These are phyloP conservation scores for Saccharomyces hybrid DNA, from an alignment of 1,139 yeast species.

Conservation along the genomic window DNA sequence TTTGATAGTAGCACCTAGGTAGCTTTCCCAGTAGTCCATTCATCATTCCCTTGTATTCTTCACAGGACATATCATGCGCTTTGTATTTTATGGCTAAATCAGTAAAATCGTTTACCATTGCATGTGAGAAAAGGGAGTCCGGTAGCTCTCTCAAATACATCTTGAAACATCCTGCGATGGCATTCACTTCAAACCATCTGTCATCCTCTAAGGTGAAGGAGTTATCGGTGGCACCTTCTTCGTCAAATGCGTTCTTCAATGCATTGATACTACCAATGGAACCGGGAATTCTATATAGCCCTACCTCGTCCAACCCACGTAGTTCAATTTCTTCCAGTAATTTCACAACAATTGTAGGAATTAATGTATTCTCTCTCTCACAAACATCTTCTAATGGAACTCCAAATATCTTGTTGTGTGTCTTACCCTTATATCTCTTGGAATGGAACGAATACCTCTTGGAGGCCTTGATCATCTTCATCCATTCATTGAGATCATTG, in stretches of 20 bases:
- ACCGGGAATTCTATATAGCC: conserved; percentile 86
- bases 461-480: conserved; percentile 38
- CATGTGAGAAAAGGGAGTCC: conserved; percentile 68
- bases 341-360: conserved; percentile 61
- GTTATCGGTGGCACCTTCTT: conserved; percentile 42
- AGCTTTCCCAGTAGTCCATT: conserved; percentile 39
- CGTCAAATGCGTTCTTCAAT: conserved; percentile 67
- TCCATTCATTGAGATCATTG: conserved; percentile 72
- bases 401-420: conserved; percentile 64
- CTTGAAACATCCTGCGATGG: conserved; percentile 85
- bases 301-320: conserved; percentile 84
- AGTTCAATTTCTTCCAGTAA: conserved; percentile 69
- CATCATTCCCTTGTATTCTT: conserved; percentile 24
- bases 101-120: conserved; percentile 47
- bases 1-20: conserved; percentile 59
- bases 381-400: conserved; percentile 75
- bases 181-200: conserved; percentile 74
- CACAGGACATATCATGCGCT: conserved; percentile 20
- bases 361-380: conserved; percentile 51
- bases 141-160: conserved; percentile 81
- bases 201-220: conserved; percentile 57
- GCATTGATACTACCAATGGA: conserved; percentile 71
- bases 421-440: conserved; percentile 33
- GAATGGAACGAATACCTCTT: conserved; percentile 39
- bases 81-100: conserved; percentile 31